These are phyloP conservation scores for Termitomyces sp. DNA, from an alignment of 768 basidiomycete genomes.

Conservation along the genomic window DNA sequence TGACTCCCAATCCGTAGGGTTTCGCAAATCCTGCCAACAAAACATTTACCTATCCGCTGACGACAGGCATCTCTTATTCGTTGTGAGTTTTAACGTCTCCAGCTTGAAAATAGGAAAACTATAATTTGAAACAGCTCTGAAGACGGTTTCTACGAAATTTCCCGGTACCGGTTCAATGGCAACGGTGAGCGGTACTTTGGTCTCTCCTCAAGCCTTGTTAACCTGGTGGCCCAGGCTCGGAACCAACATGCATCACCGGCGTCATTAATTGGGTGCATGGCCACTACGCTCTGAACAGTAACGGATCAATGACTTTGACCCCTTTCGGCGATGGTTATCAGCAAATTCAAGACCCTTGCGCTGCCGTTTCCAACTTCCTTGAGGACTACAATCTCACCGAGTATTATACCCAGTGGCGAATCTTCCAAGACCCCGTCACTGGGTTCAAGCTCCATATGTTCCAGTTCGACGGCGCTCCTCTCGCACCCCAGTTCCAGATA, in stretches of 20 bases:
- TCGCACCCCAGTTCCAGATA: conserved; percentile 64
- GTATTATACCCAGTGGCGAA: conserved; percentile 58
- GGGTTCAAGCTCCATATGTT: conserved; percentile 75
- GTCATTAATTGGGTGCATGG: conserved; percentile 91
- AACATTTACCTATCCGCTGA: conserved; percentile 79
- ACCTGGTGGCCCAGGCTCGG: conserved; percentile 44
- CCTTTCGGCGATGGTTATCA: conserved; percentile 89
- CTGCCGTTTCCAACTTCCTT: conserved; percentile 82
- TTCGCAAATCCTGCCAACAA: conserved; percentile 83
- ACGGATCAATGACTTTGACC: conserved; percentile 73
- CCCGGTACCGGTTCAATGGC: conserved; percentile 82
- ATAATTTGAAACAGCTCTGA: conserved; percentile 41
- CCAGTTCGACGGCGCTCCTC: conserved; percentile 69
- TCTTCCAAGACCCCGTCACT: conserved; percentile 56
- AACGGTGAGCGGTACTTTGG: conserved; percentile 56
- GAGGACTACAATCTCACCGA: conserved; percentile 79
- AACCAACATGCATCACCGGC: conserved; percentile 87
- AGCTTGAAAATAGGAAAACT: conserved; percentile 2
- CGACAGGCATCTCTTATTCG: conserved; percentile 83
- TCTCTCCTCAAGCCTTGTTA: background rate
- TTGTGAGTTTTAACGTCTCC: conserved; percentile 47
- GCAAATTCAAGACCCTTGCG: conserved; percentile 93
- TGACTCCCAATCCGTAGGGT: conserved; percentile 36
- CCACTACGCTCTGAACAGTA: conserved; percentile 54
- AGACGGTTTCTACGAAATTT: conserved; percentile 81